Evolutionary conservation across 2,329 filamentous ascomycete species (phyloP).

Genomic region (Metarhizium humberi): DNA sequence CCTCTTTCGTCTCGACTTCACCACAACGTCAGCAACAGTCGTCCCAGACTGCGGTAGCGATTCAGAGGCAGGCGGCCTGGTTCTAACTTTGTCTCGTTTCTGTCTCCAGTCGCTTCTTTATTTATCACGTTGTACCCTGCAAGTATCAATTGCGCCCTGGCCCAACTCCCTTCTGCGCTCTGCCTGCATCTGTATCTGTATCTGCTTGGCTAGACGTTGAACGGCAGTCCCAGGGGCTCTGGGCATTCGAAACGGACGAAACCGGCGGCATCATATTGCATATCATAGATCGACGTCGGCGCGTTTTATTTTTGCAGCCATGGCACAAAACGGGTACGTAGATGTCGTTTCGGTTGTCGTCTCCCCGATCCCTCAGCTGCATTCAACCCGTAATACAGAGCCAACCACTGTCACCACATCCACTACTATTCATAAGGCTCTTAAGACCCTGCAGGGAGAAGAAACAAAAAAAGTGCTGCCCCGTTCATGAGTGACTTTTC

Average conservation of each 20-base stretch:
- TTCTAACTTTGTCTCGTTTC: not conserved
- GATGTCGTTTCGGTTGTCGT: slow-evolving; percentile 1
- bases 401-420: not conserved
- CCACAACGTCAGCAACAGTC: not conserved
- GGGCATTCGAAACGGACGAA: not conserved
- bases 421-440: not conserved
- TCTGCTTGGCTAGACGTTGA: not conserved
- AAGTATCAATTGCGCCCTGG: not conserved
- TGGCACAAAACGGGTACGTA: slow-evolving; percentile 25
- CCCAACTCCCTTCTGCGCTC: not conserved
- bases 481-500: not conserved
- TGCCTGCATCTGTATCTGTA: not conserved
- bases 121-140: not conserved
- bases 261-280: not conserved
- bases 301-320: slow-evolving; percentile 12
- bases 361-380: not conserved
- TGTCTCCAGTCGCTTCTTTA: not conserved
- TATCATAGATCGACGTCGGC: slow-evolving; percentile 1
- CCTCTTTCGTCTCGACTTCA: slow-evolving; percentile 2
- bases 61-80: not conserved
- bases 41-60: not conserved
- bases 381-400: not conserved
- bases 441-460: not conserved
- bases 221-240: not conserved
- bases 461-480: not conserved